These are phyloP conservation scores for Sporisorium iseilematis-ciliati DNA, from an alignment of 1,284 basidiomycete genomes.

Conservation along the genomic window DNA sequence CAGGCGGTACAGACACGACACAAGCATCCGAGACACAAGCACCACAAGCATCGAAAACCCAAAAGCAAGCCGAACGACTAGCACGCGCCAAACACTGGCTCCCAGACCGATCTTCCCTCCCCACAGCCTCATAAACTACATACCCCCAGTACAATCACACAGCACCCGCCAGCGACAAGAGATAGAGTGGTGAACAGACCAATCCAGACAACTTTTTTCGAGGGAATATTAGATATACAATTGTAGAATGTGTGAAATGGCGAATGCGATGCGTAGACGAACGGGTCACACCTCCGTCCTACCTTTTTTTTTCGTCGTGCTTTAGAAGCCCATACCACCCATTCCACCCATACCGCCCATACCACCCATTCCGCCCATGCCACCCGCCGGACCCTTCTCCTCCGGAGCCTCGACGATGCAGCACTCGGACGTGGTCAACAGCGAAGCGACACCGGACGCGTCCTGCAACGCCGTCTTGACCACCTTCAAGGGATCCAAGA, in stretches of 20 bases:
- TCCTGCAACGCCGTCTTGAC: slow-evolving; percentile 66
- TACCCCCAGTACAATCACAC: not conserved
- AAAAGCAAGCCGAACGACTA: slow-evolving; percentile 27
- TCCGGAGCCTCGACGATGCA: slow-evolving; percentile 92
- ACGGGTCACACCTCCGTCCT: too few species aligned
- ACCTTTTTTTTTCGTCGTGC: slow-evolving; percentile 1
- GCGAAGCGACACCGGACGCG: slow-evolving; percentile 77
- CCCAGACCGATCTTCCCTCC: slow-evolving; percentile 9
- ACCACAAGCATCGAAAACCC: slow-evolving; percentile 8
- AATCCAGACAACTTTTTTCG: too few species aligned
- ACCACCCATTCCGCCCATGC: slow-evolving; percentile 70
- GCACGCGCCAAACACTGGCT: slow-evolving; percentile 36
- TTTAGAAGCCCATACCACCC: slow-evolving; percentile 67
- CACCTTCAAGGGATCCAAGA: slow-evolving; percentile 76
- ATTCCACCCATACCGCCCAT: slow-evolving; percentile 71
- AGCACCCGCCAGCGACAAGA: not conserved
- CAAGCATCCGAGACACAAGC: not conserved
- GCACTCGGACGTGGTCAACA: slow-evolving; percentile 92
- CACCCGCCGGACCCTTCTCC: slow-evolving; percentile 77
- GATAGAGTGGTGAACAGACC: too few species aligned
- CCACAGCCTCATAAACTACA: not conserved
- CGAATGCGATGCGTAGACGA: slow-evolving; percentile 16
- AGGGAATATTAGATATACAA: slow-evolving; percentile 53
- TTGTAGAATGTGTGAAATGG: slow-evolving; percentile 1
- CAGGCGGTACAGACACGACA: not conserved